Conservation (phyloP, 2,329 filamentous ascomycete genomes). For the Aspergillus sergii region DNA sequence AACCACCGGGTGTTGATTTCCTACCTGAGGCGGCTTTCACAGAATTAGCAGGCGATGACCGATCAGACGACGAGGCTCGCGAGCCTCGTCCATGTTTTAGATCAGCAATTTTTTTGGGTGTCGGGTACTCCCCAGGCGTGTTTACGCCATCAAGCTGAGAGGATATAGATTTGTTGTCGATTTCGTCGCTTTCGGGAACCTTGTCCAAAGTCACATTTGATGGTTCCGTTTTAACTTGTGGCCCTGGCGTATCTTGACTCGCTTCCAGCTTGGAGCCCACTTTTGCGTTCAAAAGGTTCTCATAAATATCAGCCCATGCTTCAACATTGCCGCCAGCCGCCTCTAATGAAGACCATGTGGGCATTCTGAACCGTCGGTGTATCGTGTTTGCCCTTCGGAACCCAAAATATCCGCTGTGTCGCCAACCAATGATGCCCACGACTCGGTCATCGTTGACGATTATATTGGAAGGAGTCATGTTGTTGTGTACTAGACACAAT, state of each 20-base stretch:
- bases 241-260: slow-evolving; percentile 23
- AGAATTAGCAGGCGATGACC: slow-evolving; percentile 42
- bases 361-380: slow-evolving; percentile 36
- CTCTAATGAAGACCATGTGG: slow-evolving; percentile 18
- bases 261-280: slow-evolving; percentile 15
- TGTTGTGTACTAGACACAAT: slow-evolving; percentile 40
- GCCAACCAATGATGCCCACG: slow-evolving; percentile 44
- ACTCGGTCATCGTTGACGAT: slow-evolving; percentile 40
- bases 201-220: slow-evolving; percentile 31
- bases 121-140: slow-evolving; percentile 32
- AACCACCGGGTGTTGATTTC: slow-evolving; percentile 34
- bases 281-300: slow-evolving; percentile 23
- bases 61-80: slow-evolving; percentile 42
- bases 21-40: slow-evolving; percentile 37
- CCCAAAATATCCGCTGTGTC: slow-evolving; percentile 44
- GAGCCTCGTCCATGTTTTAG: slow-evolving; percentile 42
- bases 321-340: slow-evolving; percentile 16
- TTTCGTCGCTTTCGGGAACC: slow-evolving; percentile 29
- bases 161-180: slow-evolving; percentile 28
- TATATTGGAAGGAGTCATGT: slow-evolving; percentile 40
- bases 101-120: slow-evolving; percentile 42
- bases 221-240: slow-evolving; percentile 41
- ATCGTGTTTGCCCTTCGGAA: slow-evolving; percentile 35
- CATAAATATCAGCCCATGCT: slow-evolving; percentile 42
- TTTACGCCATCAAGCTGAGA: slow-evolving; percentile 29